Conservation (phyloP, 2,329 filamentous ascomycete genomes). For the Cladophialophora yegresii region DNA sequence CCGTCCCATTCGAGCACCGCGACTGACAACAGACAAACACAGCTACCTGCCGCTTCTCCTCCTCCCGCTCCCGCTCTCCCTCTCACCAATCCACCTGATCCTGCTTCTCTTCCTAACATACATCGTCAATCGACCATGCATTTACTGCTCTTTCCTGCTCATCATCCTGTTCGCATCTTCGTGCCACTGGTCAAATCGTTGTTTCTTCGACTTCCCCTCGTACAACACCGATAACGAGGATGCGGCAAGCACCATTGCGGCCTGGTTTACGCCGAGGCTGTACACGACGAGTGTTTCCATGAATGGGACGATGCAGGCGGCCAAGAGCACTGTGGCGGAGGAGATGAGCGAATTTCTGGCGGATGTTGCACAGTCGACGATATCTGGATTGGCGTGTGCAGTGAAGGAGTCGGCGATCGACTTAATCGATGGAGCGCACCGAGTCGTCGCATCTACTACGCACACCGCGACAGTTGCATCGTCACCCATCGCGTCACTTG, state of each 20-base stretch:
- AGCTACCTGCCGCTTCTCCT: conserved; percentile 88
- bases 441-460: conserved; percentile 31
- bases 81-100: conserved; percentile 73
- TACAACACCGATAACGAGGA: conserved; percentile 49
- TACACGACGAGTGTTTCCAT: conserved; percentile 37
- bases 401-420: conserved; percentile 45
- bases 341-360: conserved; percentile 44
- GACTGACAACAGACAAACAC: conserved; percentile 18
- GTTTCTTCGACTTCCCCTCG: conserved; percentile 80
- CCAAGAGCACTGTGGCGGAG: conserved; percentile 34
- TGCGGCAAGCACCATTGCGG: conserved; percentile 19
- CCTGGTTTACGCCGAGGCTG: conserved; percentile 83
- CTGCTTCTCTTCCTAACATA: conserved; percentile 91
- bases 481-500: conserved; percentile 40
- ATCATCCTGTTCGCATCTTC: conserved; percentile 91
- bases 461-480: conserved; percentile 32
- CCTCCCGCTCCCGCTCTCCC: conserved; percentile 79
- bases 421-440: conserved; percentile 57
- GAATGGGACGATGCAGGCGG: conserved; percentile 22
- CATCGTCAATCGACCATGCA: conserved; percentile 92
- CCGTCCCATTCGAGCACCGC: conserved; percentile 19
- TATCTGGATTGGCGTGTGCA: conserved; percentile 65
- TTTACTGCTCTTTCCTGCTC: conserved; percentile 96
- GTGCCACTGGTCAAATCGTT: conserved; percentile 84
- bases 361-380: conserved; percentile 67